Evolutionary conservation across 139 green algal species (phyloP), one percentile per base, ranked within the genome.

Genomic region (Chlamydomonas applanata): DNA sequence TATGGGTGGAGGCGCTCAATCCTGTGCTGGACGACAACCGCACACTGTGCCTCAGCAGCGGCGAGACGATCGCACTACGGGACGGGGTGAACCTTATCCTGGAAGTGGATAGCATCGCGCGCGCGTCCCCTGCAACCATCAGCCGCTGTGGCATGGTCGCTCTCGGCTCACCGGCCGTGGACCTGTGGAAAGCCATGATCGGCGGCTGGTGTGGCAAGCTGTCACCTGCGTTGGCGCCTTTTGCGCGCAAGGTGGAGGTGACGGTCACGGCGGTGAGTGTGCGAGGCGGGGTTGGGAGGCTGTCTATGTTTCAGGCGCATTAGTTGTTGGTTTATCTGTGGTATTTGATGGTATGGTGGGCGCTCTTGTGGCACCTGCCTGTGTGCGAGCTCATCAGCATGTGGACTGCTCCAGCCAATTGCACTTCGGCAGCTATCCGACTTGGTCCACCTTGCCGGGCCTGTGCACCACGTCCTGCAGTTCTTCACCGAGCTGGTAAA

Each of bases 1-100:
- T 81, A 16, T 89, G 84, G 84, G 79, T 89, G 20, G 87, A 91
- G 68, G 84, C 83, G 45, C 84, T 91, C 22, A 91, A 91, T 75
- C 88, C 84, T 2, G 86, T 92, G 75, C 85, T 92, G n/a, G 87
- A 92, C 66, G 87, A 92, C 79, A 90, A 89, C 78, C 84, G 85
- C 33, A 90, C 85, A 74, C 83, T 92, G 32, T 88, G 82, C 69
- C 69, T 88, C 22, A 79, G 60, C 69, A 80, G 63, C 61, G 84
- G 84, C 40, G 84, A 89, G 81, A 86, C 83, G 53, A 83, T 89
- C 32, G 78, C 79, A 40, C 71, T 89, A 44, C 67, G 80, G 4
- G 60, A 75, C 0, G 66, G 67, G 20, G 87, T 92, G 68, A 87
- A 78, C 62, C 77, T 92, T 49, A 83, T 92, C 22, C 33, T 86